Base-by-base conservation (phyloP, 2,329 filamentous ascomycete species). In the Aureobasidium sp. region DNA sequence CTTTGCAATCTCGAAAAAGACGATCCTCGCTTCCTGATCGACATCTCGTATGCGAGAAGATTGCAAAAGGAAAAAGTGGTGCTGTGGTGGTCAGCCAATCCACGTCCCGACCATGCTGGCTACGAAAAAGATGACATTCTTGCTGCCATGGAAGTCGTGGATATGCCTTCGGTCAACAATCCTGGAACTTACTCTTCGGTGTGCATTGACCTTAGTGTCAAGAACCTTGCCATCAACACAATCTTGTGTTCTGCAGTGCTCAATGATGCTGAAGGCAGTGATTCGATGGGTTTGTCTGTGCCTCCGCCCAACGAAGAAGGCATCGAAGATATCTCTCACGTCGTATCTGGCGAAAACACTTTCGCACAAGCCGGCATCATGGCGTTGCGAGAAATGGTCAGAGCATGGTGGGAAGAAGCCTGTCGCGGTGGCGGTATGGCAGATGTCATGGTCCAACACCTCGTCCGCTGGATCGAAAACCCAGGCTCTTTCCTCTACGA, bases 321-420 rank as follows among this genome's bases (percentile, higher is more conserved):
- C 0, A 72, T 79, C 1, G 81, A 81, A 10, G 85, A 88, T 62
- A 87, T 86, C 0, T 79, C 83, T 0, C 54, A 60, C 15, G 47
- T 47, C 3, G 83, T 96, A 7, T 89, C 90, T 64, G 90, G 91
- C 0, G 91, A 96, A 65, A 94, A 88, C 63, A 90, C 93, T 0
- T 99, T 99, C 72, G 88, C 93, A n/a, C 89, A 91, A 54, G 91
- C 93, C 3, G 90, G 91, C 60, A 89, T 97, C 5, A 83, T 87
- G 7, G 94, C 99, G 0, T 81, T 99, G 3, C 88, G 94, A 15
- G 95, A 97, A 69, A 97, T 99, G 92, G 94, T 99, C 67, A 96
- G 97, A 73, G 85, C 90, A 3, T 99, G 95, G 95, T 99, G 94
- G 94, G 83, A 88, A 1, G 93, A 99, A 74, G 95, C 94, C 6